Evolutionary conservation across 441 rosid genomes (phyloP), one percentile per base, ranked within the genome.

Genomic region (Bruguiera hainesii): DNA sequence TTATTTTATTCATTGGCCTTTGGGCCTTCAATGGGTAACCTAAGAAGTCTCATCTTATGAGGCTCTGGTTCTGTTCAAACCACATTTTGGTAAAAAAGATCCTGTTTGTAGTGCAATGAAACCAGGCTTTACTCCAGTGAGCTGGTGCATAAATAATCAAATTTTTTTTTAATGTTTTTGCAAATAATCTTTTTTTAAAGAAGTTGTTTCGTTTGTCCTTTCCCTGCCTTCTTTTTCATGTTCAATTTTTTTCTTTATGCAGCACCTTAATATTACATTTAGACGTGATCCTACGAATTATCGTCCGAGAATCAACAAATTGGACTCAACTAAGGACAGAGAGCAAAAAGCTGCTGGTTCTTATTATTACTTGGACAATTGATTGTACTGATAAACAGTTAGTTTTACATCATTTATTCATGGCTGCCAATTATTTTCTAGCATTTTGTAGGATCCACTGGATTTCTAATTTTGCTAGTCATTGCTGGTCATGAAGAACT

Each of bases 251-350:
- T 35, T 65, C 48, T 16, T 53, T 50, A 23, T 74, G 78, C 87
- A 91, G 99, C 99, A 94, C 73, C 80, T 91, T 61, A 88, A 94
- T 75, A 91, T 94, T 68, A 94, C 99, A 21, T 94, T 94, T 71
- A 83, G 98, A 80, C 85, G 99, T 30, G 98, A 94, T 60, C 97
- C 97, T 11, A 94, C 97, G 3, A 94, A 94, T 68, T 94, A 28
- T 79, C 84, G 99, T 51, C 99, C 98, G 25, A 85, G 99, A 70
- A 91, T 91, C 80, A 94, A 94, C 80, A 91, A 94, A 68, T 51
- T 87, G 76, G 99, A 94, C 60, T 89, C 98, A 13, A 89, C 94
- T 20, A 94, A 94, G 80, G 99, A 94, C 79, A 78, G 98, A 75
- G 99, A 94, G 68, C 99, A 94, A 74, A 94, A 94, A 66, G 19